Evolutionary conservation across 2,329 filamentous ascomycete genomes (phyloP).

Genomic region (Colletotrichum chlorophyti): DNA sequence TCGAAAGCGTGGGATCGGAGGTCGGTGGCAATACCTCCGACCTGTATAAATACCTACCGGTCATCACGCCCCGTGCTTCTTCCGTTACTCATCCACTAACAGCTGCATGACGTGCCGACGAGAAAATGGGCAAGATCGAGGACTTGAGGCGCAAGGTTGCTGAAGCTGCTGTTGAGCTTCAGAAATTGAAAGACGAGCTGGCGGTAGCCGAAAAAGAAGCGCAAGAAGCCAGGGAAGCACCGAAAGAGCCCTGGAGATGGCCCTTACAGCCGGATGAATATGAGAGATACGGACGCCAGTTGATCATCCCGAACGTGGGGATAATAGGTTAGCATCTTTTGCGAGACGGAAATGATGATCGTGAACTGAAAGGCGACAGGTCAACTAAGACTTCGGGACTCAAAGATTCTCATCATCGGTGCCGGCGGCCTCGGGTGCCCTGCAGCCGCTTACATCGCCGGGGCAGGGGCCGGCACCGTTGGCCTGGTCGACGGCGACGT

Average conservation of each 20-base stretch:
- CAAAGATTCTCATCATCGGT: conserved; percentile 82
- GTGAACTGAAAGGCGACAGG: conserved; percentile 52
- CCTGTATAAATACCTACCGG: neutral
- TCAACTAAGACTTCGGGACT: conserved; percentile 74
- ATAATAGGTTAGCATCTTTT: conserved; percentile 67
- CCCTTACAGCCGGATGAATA: conserved; percentile 78
- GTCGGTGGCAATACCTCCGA: conserved; percentile 20
- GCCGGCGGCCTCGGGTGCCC: conserved; percentile 92
- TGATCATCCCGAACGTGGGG: conserved; percentile 85
- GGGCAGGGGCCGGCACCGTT: conserved; percentile 83
- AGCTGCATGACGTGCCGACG: neutral
- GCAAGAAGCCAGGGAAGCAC: conserved; percentile 13
- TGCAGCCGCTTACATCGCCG: conserved; percentile 89
- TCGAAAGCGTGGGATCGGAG: conserved; percentile 1
- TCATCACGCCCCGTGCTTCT: neutral
- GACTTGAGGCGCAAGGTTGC: conserved; percentile 55
- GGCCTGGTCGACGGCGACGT: conserved; percentile 87
- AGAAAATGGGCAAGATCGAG: conserved; percentile 47
- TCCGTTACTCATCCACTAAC: neutral
- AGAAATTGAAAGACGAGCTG: conserved; percentile 52
- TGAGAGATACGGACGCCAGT: conserved; percentile 85
- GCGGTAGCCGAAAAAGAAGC: conserved; percentile 44
- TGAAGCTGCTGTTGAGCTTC: conserved; percentile 55
- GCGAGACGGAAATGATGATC: neutral
- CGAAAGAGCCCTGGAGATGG: conserved; percentile 58